phyloP scores from a whole-genome alignment of 2,329 filamentous ascomycete genomes.

The Lasiodiplodia hormozganensis region DNA sequence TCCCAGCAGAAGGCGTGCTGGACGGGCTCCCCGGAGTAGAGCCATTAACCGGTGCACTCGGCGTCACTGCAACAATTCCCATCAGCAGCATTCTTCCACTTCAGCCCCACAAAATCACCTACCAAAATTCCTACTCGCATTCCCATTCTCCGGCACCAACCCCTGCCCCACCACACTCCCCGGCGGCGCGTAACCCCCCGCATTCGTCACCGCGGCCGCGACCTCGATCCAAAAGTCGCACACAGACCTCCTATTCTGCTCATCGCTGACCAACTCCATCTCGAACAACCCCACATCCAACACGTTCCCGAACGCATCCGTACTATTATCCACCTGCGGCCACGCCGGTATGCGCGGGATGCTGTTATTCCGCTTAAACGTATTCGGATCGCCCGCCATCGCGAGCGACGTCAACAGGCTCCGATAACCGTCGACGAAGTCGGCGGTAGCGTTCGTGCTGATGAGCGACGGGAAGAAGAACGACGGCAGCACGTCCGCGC shows the following conservation, averaged over 20 bases:
- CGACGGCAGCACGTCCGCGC: conserved; percentile 47
- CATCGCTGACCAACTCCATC: neutral
- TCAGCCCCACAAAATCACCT: fast-evolving
- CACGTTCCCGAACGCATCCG: conserved; percentile 3
- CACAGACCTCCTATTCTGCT: neutral
- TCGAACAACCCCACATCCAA: neutral
- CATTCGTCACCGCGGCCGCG: conserved; percentile 14
- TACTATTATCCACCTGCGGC: conserved; percentile 8
- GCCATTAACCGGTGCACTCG: neutral
- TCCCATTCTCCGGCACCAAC: neutral
- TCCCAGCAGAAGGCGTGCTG: neutral
- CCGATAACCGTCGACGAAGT: conserved; percentile 8
- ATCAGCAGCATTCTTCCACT: neutral
- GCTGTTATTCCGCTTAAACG: neutral
- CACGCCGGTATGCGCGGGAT: conserved; percentile 1
- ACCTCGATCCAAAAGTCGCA: conserved; percentile 21
- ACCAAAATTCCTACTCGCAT: conserved; percentile 13
- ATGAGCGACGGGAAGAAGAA: conserved; percentile 16
- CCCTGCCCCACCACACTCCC: conserved; percentile 1
- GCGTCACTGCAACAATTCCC: neutral
- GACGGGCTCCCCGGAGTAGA: neutral
- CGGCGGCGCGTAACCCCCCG: neutral
- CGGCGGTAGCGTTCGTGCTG: neutral
- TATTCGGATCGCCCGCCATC: conserved; percentile 2
- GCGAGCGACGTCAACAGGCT: conserved; percentile 2